Conservation (phyloP, 2,329 filamentous ascomycete genomes). For the Xylariaceae sp. region DNA sequence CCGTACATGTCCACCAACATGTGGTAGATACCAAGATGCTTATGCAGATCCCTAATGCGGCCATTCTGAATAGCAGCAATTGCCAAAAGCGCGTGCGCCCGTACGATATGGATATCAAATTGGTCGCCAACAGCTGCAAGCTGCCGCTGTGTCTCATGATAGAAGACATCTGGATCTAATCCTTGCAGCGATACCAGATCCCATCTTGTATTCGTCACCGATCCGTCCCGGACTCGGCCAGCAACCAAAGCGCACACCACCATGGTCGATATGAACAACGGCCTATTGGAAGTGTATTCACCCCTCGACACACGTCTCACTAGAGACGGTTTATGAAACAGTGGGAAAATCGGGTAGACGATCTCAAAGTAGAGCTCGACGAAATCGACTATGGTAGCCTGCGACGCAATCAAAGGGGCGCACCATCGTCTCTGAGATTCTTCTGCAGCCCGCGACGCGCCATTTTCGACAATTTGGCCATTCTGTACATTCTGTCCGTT, state of each 20-base stretch:
- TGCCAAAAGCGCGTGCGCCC: constrained; percentile 7
- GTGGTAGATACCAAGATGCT: constrained; percentile 7
- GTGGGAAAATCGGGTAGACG: constrained; percentile 7
- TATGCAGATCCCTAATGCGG: constrained; percentile 3
- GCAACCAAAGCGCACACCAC: constrained; percentile 8
- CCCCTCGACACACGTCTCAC: constrained; percentile 5
- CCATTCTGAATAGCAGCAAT: constrained; percentile 9
- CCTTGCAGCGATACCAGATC: background rate
- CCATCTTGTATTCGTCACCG: constrained; percentile 8
- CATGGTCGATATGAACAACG: constrained; percentile 9
- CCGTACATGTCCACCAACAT: constrained; percentile 11
- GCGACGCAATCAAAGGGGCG: background rate
- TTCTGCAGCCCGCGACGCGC: background rate
- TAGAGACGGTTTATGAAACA: constrained; percentile 6
- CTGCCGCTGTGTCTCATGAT: constrained; percentile 1
- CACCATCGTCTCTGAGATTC: background rate
- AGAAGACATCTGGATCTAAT: constrained; percentile 5
- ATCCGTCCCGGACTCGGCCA: constrained; percentile 8
- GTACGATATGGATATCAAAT: constrained; percentile 8
- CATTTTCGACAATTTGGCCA: background rate
- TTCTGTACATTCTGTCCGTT: background rate
- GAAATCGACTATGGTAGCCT: constrained; percentile 6
- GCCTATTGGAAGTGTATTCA: constrained; percentile 6
- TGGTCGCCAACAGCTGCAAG: constrained; percentile 1
- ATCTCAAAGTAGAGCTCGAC: constrained; percentile 12